Percentiles rank a stretch among this genome's conserved stretches.
Conservation (phyloP, 495 filamentous ascomycete genomes). For the Tuber umbilicatum region DNA sequence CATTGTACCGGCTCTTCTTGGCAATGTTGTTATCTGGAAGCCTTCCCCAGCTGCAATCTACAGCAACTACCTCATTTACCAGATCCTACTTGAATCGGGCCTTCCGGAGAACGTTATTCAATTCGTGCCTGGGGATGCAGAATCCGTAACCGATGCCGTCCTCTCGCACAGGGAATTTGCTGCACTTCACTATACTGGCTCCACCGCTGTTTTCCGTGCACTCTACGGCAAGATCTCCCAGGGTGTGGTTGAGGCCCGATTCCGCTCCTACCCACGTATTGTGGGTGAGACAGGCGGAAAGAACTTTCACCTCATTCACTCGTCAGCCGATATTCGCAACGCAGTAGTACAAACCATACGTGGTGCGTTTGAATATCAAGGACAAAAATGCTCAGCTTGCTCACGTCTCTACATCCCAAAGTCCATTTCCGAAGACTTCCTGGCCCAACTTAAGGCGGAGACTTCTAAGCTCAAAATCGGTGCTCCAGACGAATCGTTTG, state of each 20-base stretch:
- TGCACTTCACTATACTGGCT: slow-evolving; percentile 73
- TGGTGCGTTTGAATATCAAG: slow-evolving; percentile 83
- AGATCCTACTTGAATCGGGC: slow-evolving; percentile 81
- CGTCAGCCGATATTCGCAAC: slow-evolving; percentile 65
- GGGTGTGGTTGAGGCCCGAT: slow-evolving; percentile 61
- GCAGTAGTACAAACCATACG: slow-evolving; percentile 75
- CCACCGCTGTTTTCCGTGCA: slow-evolving; percentile 70
- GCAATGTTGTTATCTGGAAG: slow-evolving; percentile 87
- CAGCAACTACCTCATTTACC: slow-evolving; percentile 67
- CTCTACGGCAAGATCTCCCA: slow-evolving; percentile 65
- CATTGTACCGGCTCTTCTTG: slow-evolving; percentile 66
- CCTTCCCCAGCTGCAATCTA: slow-evolving; percentile 71
- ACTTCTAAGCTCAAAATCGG: slow-evolving; percentile 62
- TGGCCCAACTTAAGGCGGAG: slow-evolving; percentile 56
- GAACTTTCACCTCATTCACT: slow-evolving; percentile 82
- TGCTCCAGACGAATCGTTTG: slow-evolving; percentile 56
- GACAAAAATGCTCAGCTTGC: slow-evolving; percentile 81
- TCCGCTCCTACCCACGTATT: slow-evolving; percentile 69
- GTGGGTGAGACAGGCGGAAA: slow-evolving; percentile 86
- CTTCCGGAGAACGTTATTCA: slow-evolving; percentile 74
- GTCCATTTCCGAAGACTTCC: slow-evolving; percentile 63
- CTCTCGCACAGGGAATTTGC: slow-evolving; percentile 65
- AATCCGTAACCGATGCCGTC: slow-evolving; percentile 61
- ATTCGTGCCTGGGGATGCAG: slow-evolving; percentile 72
- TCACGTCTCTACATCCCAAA: slow-evolving; percentile 68